These are phyloP conservation scores for Fusarium torreyae DNA, from an alignment of 2,329 filamentous ascomycete species.

Conservation along the genomic window DNA sequence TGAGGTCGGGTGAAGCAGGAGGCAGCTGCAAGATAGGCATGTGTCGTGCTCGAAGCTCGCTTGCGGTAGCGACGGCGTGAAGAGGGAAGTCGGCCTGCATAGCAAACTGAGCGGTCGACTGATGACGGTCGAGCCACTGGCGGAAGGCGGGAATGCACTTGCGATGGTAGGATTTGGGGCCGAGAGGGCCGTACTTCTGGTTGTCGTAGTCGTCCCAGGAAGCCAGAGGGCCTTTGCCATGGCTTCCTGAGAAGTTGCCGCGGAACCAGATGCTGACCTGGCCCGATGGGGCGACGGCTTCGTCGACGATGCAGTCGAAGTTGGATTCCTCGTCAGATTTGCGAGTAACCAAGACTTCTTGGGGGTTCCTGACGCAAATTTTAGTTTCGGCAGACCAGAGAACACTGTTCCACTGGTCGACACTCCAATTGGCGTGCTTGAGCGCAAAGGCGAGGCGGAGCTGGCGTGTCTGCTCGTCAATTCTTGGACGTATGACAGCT, in stretches of 20 bases:
- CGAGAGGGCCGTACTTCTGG: constrained; percentile 9
- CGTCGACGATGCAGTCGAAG: constrained; percentile 22
- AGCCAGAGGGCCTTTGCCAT: constrained; percentile 23
- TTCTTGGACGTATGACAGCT: constrained; percentile 24
- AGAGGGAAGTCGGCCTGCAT: constrained; percentile 3
- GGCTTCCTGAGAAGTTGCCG: constrained; percentile 25
- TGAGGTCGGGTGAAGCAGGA: constrained; percentile 32
- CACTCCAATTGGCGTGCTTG: constrained; percentile 27
- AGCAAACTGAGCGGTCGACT: constrained; percentile 3
- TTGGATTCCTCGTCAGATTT: constrained; percentile 19
- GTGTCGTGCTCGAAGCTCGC: constrained; percentile 8
- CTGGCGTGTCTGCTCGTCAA: constrained; percentile 20
- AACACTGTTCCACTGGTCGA: constrained; percentile 34
- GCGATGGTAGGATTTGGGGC: constrained; percentile 5
- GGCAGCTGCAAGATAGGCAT: constrained; percentile 23
- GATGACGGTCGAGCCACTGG: constrained; percentile 20
- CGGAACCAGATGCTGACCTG: constrained; percentile 7
- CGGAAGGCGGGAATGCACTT: constrained; percentile 6
- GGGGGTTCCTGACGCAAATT: neutral
- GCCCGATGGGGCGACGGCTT: neutral
- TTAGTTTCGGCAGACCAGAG: constrained; percentile 25
- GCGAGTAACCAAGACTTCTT: constrained; percentile 30
- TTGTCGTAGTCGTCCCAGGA: constrained; percentile 6
- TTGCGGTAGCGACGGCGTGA: constrained; percentile 7
- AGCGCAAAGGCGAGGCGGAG: constrained; percentile 30